Conservation (phyloP, 2,329 filamentous ascomycete species). For the Arachnomyces sp. region DNA sequence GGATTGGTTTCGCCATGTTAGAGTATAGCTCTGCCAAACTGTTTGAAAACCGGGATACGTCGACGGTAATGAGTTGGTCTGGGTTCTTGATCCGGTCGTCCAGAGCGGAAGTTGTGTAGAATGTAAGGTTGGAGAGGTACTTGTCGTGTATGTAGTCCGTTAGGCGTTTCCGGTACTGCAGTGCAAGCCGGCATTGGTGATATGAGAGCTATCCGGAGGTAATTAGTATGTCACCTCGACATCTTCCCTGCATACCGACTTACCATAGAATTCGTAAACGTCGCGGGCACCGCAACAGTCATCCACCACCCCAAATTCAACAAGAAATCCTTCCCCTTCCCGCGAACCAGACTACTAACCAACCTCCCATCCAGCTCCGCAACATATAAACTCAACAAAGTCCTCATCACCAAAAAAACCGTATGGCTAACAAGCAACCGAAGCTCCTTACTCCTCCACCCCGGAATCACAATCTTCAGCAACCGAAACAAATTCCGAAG, state of each 20-base stretch:
- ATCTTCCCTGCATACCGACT: constrained; percentile 21
- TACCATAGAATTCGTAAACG: constrained; percentile 98
- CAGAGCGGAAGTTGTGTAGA: constrained; percentile 89
- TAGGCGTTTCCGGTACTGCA: constrained; percentile 85
- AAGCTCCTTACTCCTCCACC: constrained; percentile 82
- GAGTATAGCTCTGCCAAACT: constrained; percentile 92
- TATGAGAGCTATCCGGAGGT: constrained; percentile 65
- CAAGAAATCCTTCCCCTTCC: constrained; percentile 82
- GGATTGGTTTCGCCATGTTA: constrained; percentile 84
- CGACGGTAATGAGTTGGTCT: constrained; percentile 92
- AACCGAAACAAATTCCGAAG: constrained; percentile 68
- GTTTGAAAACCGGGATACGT: constrained; percentile 93
- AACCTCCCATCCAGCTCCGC: constrained; percentile 90
- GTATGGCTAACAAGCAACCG: constrained; percentile 81
- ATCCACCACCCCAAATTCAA: constrained; percentile 95
- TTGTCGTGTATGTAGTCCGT: constrained; percentile 94
- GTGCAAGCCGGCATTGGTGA: constrained; percentile 87
- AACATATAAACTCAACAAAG: constrained; percentile 88
- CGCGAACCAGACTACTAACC: constrained; percentile 85
- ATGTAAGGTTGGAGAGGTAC: constrained; percentile 95
- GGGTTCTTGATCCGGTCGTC: constrained; percentile 98
- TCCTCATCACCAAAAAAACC: constrained; percentile 82
- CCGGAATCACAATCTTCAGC: constrained; percentile 79
- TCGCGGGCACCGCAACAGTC: constrained; percentile 89
- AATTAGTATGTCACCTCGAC: constrained; percentile 2